Base-by-base conservation (phyloP, 1,139 yeast species). In the Nadsonia commutata region DNA sequence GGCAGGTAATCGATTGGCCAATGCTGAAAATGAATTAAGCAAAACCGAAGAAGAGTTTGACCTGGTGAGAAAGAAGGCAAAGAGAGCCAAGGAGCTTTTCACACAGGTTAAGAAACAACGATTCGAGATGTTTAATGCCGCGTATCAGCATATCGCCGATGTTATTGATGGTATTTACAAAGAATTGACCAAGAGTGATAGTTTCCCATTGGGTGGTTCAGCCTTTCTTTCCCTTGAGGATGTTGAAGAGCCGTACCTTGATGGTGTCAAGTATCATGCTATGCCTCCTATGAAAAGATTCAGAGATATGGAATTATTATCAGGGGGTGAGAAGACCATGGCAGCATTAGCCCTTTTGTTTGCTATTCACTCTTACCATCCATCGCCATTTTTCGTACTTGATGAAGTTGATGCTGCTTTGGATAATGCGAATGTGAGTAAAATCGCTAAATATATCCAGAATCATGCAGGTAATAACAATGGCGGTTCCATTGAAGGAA, bases 321-420 rank as follows among this genome's bases (percentile, higher is more conserved):
- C 96, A 0, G 99, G 98, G 43, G 99, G 99, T 42, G 98, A 90
- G 57, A 86, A 88, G 59, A 84, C 97, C 1, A 81, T 90, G 63
- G 98, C 98, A 1, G 98, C 98, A 0, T 68, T 90, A 51, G 96
- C 97, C 0, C 67, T 90, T 49, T 62, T 90, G 41, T 90, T 90
- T 66, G 93, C 98, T 1, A 76, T 88, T 43, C 96, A 90, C 59
- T 80, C 94, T 0, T 83, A 67, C 63, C 93, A 80, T 45, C 97
- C 97, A 1, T 80, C 96, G 0, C 98, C 99, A 20, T 90, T 90
- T 59, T 90, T 90, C 58, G 95, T 90, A 0, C 67, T 90, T 41
- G 99, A 90, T 60, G 99, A 90, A 63, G 88, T 90, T 17, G 99
- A 90, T 65, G 97, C 98, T 1, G 97, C 98, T 0, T 71, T 90